phyloP scores from a whole-genome alignment of 164 flowering plant genomes.

The Vitis amurensis region DNA sequence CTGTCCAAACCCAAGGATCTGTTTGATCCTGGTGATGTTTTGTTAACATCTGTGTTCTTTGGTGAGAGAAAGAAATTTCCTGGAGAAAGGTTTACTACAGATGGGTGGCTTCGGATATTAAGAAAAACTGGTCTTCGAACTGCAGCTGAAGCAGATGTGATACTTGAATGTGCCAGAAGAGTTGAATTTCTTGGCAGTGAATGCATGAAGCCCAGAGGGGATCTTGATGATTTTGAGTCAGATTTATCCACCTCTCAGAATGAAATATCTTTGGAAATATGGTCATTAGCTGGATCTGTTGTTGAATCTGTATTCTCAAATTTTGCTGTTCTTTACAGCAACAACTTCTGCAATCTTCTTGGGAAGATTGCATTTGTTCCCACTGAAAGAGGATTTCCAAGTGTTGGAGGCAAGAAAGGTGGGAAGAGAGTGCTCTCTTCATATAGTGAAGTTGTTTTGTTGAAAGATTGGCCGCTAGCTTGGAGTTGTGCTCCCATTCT shows the following conservation, averaged over 20 bases:
- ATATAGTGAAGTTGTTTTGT: constrained; percentile 73
- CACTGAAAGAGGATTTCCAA: constrained; percentile 81
- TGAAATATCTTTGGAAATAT: constrained; percentile 73
- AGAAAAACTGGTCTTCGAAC: constrained; percentile 79
- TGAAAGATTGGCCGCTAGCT: constrained; percentile 95
- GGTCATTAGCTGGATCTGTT: constrained; percentile 76
- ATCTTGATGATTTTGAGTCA: constrained; percentile 51
- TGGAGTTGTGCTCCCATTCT: constrained; percentile 91
- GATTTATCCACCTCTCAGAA: constrained; percentile 37
- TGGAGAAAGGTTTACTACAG: constrained; percentile 83
- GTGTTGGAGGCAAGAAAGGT: constrained; percentile 68
- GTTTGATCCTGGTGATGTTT: constrained; percentile 79
- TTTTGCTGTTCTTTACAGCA: constrained; percentile 83
- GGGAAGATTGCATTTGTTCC: constrained; percentile 88
- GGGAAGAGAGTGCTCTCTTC: constrained; percentile 81
- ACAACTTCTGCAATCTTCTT: constrained; percentile 71
- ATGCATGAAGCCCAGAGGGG: constrained; percentile 38
- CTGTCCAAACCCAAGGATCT: constrained; percentile 70
- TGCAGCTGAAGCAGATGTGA: constrained; percentile 68
- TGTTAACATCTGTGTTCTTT: constrained; percentile 72
- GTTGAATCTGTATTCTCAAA: constrained; percentile 69
- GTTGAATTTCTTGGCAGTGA: constrained; percentile 83
- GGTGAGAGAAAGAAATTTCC: constrained; percentile 85
- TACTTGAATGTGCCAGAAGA: constrained; percentile 87
- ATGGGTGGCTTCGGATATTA: constrained; percentile 86